phyloP scores from a whole-genome alignment of 129 eudicot species.

The Chrysanthemum lavandulifolium region DNA sequence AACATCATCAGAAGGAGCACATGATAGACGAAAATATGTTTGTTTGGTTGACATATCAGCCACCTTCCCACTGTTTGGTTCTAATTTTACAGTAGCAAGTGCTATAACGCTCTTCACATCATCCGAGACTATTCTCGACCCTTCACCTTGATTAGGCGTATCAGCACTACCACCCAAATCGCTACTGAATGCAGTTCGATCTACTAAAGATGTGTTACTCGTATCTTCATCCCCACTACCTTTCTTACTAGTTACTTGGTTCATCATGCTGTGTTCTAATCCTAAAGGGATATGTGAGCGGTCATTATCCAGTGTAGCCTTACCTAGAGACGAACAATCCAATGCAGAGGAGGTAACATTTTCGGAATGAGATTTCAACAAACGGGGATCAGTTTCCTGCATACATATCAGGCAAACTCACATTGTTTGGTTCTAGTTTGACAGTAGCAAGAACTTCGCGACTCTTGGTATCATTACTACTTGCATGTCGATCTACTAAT shows the following conservation, averaged over 20 bases:
- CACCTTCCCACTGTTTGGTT: slow-evolving; percentile 16
- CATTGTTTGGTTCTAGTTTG: too few relatives aligned
- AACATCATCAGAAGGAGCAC: slow-evolving; percentile 1
- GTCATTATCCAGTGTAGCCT: too few relatives aligned
- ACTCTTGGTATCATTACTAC: slow-evolving; percentile 1
- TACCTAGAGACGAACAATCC: too few relatives aligned
- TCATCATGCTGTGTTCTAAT: too few relatives aligned
- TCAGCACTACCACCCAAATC: slow-evolving; percentile 3
- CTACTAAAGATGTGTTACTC: slow-evolving; percentile 26
- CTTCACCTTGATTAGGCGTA: neutral
- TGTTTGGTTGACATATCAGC: slow-evolving; percentile 9
- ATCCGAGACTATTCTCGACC: slow-evolving; percentile 8
- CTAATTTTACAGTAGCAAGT: neutral
- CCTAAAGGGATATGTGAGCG: too few relatives aligned
- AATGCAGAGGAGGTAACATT: too few relatives aligned
- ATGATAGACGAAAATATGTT: slow-evolving; percentile 13
- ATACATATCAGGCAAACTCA: too few relatives aligned
- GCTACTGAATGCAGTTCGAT: slow-evolving; percentile 20
- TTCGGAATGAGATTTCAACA: too few relatives aligned
- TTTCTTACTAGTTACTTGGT: neutral
- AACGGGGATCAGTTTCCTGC: too few relatives aligned
- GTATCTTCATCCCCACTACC: slow-evolving; percentile 15
- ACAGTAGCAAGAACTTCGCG: too few relatives aligned
- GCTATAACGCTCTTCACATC: neutral
- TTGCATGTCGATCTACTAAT: slow-evolving; percentile 22